Base-by-base conservation (phyloP, 177 flowering plant genomes). In the Vitis hybrid region DNA sequence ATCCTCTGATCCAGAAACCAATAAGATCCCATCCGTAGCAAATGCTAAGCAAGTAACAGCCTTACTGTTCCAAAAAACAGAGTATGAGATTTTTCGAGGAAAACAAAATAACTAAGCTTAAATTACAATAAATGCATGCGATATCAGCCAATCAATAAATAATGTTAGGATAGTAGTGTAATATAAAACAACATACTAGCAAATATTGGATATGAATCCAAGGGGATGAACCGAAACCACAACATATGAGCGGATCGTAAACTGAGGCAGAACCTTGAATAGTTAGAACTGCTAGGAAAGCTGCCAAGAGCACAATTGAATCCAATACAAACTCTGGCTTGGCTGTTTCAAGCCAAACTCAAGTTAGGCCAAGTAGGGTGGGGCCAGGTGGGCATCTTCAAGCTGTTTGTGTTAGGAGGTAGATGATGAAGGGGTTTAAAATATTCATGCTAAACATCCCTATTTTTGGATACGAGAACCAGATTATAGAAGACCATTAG, bases 1-100 rank as follows among this genome's bases (percentile, higher is more conserved):
- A 83, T 94, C 98, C 81, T 83, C 95, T 60, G 87, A 92, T 39
- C 97, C 97, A 77, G 91, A 87, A n/a, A 91, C 81, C 72, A 94
- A 75, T 15, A 74, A 70, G 64, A 69, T 75, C 60, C 90, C 91
- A 78, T 80, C 82, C 64, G 50, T 67, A 75, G 86, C 70, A 69
- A 85, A 85, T 39, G 91, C 85, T 73, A 94, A 80, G 84, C 89
- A 88, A 69, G 90, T 84, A 62, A 94, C 85, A 55, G 88, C 84
- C 72, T 86, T 87, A 74, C 92, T 92, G 92, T 77, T 72, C 50
- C 66, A 76, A 26, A 64, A 63, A 76, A 9, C 16, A 73, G 39
- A 11, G 9, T 13, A 60, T 26, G 15, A 60, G 14, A 39, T 5
- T 26, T 59, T 10, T 11, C 12, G 26, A 26, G 33, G 62, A 13